Conservation (phyloP, 257 asterid species). For the Lycium ferocissimum region DNA sequence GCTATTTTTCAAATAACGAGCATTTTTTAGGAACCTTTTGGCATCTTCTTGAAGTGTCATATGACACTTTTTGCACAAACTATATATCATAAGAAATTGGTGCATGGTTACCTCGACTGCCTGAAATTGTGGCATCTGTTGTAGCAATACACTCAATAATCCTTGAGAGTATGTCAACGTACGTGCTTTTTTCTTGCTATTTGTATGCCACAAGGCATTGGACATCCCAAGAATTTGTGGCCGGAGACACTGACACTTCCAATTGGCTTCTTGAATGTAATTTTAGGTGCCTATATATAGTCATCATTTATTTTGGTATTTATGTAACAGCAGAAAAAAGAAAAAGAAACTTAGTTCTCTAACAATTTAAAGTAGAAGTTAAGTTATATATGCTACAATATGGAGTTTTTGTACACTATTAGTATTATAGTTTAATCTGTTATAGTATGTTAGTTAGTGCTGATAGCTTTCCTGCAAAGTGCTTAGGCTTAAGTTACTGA, state of each 20-base stretch:
- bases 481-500: too few relatives aligned
- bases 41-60: conserved; percentile 85
- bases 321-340: background rate
- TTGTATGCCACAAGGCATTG: conserved; percentile 96
- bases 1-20: conserved; percentile 80
- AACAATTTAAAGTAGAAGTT: background rate
- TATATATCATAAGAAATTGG: conserved; percentile 91
- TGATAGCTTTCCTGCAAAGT: too few relatives aligned
- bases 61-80: conserved; percentile 72
- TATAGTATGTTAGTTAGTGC: too few relatives aligned
- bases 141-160: conserved; percentile 91
- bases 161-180: conserved; percentile 73
- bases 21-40: conserved; percentile 80
- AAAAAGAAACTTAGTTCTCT: background rate
- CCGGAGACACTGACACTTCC: conserved; percentile 95
- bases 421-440: too few relatives aligned
- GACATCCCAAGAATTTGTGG: conserved; percentile 91
- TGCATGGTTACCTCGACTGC: conserved; percentile 90
- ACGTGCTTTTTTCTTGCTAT: conserved; percentile 66
- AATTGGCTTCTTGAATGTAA: conserved; percentile 79
- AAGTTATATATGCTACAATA: background rate
- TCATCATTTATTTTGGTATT: background rate
- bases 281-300: conserved; percentile 87
- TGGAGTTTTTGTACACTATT: too few relatives aligned
- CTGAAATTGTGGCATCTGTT: conserved; percentile 91